Evolutionary conservation across 192 early-diverging fungal species (phyloP).

Genomic region (Umbelopsis vinacea): DNA sequence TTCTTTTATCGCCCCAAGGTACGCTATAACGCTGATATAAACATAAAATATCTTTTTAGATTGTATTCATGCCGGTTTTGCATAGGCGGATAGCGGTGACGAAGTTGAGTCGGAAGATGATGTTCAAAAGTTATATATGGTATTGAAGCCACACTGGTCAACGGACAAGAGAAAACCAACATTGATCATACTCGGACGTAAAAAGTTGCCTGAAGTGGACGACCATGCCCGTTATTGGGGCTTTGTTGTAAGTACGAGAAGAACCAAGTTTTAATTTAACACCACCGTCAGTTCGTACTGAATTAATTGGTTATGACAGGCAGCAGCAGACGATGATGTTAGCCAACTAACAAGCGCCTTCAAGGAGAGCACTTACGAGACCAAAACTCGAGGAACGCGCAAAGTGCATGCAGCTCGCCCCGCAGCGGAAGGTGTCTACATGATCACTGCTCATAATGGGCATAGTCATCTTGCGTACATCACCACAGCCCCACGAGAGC

Average conservation of each 20-base stretch:
- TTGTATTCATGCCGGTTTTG: background rate
- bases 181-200: constrained; percentile 35
- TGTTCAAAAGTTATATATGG: constrained; percentile 47
- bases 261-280: background rate
- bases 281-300: background rate
- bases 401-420: constrained; percentile 35
- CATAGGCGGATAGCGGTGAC: constrained; percentile 30
- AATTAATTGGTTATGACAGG: constrained; percentile 2
- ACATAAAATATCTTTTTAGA: background rate
- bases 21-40: background rate
- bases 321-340: constrained; percentile 33
- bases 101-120: constrained; percentile 36
- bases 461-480: constrained; percentile 50
- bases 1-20: constrained; percentile 55
- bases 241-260: constrained; percentile 36
- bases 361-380: constrained; percentile 33
- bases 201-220: constrained; percentile 42
- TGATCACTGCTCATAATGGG: constrained; percentile 39
- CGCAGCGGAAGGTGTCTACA: constrained; percentile 46
- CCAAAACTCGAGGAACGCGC: constrained; percentile 39
- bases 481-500: constrained; percentile 42
- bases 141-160: constrained; percentile 41
- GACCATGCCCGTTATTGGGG: constrained; percentile 43
- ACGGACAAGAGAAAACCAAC: constrained; percentile 12
- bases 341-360: constrained; percentile 32